Percentiles rank a stretch among this genome's conserved stretches.
Conservation (phyloP, 441 rosid genomes). For the Gossypium schwendimanii region DNA sequence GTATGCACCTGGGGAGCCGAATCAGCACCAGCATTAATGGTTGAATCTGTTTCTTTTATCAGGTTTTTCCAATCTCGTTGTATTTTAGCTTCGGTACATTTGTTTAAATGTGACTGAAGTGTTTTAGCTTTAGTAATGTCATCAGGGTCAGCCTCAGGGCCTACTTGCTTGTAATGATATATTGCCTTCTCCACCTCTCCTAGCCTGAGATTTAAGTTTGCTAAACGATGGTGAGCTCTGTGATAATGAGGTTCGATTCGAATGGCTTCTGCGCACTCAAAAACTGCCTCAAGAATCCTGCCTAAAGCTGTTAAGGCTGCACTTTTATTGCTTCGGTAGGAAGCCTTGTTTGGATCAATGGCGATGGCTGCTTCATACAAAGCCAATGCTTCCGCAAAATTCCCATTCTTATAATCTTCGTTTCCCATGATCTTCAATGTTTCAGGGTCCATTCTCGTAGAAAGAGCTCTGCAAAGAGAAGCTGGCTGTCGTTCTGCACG, state of each 20-base stretch:
- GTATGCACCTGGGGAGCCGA: constrained; percentile 64
- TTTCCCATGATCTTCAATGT: constrained; percentile 86
- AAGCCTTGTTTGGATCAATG: constrained; percentile 76
- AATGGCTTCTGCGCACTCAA: constrained; percentile 85
- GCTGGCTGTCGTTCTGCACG: constrained; percentile 25
- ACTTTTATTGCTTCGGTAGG: constrained; percentile 82
- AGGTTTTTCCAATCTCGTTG: constrained; percentile 67
- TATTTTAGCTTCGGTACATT: constrained; percentile 62
- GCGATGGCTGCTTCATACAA: constrained; percentile 92
- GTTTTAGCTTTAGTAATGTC: constrained; percentile 56
- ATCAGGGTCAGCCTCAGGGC: constrained; percentile 65
- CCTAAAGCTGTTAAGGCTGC: constrained; percentile 87
- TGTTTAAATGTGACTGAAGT: constrained; percentile 46
- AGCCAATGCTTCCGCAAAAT: constrained; percentile 83
- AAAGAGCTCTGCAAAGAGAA: constrained; percentile 74
- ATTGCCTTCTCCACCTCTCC: constrained; percentile 80
- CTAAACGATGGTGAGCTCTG: constrained; percentile 88
- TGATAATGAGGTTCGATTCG: constrained; percentile 78
- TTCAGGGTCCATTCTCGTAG: constrained; percentile 95
- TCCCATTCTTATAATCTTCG: constrained; percentile 90
- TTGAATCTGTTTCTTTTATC: constrained; percentile 41
- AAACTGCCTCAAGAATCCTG: constrained; percentile 73
- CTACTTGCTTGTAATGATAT: constrained; percentile 75
- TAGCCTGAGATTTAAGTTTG: constrained; percentile 76
- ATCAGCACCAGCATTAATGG: constrained; percentile 70